Percentiles rank a stretch among this genome's conserved stretches.
These are phyloP conservation scores for Phytophthora vignae DNA, from an alignment of 352 stramenopile genomes.

Conservation along the genomic window DNA sequence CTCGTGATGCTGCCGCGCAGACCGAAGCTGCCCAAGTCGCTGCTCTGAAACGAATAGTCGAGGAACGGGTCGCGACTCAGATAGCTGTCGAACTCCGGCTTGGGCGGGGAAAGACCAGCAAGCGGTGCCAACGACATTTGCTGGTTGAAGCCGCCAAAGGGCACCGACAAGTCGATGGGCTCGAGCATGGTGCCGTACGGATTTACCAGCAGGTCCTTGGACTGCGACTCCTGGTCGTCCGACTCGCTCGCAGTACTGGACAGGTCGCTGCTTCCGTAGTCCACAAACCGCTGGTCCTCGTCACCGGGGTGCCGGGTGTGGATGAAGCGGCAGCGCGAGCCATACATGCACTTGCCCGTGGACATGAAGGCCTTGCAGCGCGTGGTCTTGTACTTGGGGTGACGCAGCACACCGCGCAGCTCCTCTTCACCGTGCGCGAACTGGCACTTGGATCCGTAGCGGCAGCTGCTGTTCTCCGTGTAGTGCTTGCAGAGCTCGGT, in stretches of 20 bases:
- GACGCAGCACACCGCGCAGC: slow-evolving; percentile 84
- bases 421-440: slow-evolving; percentile 90
- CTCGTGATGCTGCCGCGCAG: slow-evolving; percentile 33
- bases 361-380: slow-evolving; percentile 90
- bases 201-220: slow-evolving; percentile 72
- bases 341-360: slow-evolving; percentile 90
- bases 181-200: slow-evolving; percentile 67
- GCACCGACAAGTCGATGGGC: slow-evolving; percentile 68
- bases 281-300: slow-evolving; percentile 46
- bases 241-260: slow-evolving; percentile 74
- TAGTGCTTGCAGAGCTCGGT: slow-evolving; percentile 93
- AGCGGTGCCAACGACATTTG: slow-evolving; percentile 68
- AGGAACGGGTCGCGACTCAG: slow-evolving; percentile 63
- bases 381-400: slow-evolving; percentile 94
- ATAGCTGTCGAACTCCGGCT: slow-evolving; percentile 48
- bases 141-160: slow-evolving; percentile 66
- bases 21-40: slow-evolving; percentile 38
- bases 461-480: slow-evolving; percentile 85
- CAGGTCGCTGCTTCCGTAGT: slow-evolving; percentile 45
- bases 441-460: slow-evolving; percentile 91
- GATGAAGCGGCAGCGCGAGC: slow-evolving; percentile 90
- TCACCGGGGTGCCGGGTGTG: slow-evolving; percentile 54
- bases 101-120: slow-evolving; percentile 32
- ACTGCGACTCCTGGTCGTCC: slow-evolving; percentile 60
- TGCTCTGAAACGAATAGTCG: slow-evolving; percentile 51